Evolutionary conservation across 1,284 basidiomycete genomes (phyloP).

Genomic region (Porodaedalea pini): DNA sequence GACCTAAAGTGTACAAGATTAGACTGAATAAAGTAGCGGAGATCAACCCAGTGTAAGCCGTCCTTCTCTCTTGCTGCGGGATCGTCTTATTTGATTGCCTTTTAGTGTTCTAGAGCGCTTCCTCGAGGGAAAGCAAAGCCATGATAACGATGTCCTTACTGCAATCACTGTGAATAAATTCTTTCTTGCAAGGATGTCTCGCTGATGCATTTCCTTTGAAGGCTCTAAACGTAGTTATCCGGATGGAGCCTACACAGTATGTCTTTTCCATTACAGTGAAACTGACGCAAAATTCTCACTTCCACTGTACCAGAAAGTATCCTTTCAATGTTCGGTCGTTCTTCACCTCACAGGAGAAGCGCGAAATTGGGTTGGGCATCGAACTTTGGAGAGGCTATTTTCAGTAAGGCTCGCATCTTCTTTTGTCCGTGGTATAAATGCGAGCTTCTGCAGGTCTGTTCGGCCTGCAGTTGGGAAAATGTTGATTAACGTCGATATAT

Average conservation of each 20-base stretch:
- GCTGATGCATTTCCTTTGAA: conserved; percentile 26
- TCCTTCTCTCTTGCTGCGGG: conserved; percentile 5
- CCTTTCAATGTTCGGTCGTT: conserved; percentile 75
- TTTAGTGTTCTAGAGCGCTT: conserved; percentile 61
- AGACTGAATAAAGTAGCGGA: conserved; percentile 62
- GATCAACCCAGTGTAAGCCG: conserved; percentile 69
- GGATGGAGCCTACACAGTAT: conserved; percentile 63
- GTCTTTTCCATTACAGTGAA: conserved; percentile 5
- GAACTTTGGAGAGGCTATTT: conserved; percentile 74
- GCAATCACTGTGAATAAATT: conserved; percentile 59
- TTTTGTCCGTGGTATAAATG: background rate
- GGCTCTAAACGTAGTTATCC: conserved; percentile 72
- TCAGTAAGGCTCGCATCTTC: conserved; percentile 39
- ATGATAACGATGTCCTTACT: conserved; percentile 67
- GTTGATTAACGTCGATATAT: conserved; percentile 75
- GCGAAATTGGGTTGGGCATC: conserved; percentile 63
- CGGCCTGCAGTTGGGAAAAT: conserved; percentile 63
- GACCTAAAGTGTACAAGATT: conserved; percentile 61
- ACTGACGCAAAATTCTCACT: background rate
- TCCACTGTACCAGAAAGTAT: conserved; percentile 39
- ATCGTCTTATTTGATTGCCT: background rate
- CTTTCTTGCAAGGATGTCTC: background rate
- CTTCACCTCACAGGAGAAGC: conserved; percentile 62
- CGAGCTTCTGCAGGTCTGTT: conserved; percentile 37
- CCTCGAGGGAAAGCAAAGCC: conserved; percentile 59